A percentile compares a stretch with the other conserved stretches of the same genome.
Evolutionary conservation across 208 protist genomes (phyloP).

Genomic region (Trypanosomatidae sp.): DNA sequence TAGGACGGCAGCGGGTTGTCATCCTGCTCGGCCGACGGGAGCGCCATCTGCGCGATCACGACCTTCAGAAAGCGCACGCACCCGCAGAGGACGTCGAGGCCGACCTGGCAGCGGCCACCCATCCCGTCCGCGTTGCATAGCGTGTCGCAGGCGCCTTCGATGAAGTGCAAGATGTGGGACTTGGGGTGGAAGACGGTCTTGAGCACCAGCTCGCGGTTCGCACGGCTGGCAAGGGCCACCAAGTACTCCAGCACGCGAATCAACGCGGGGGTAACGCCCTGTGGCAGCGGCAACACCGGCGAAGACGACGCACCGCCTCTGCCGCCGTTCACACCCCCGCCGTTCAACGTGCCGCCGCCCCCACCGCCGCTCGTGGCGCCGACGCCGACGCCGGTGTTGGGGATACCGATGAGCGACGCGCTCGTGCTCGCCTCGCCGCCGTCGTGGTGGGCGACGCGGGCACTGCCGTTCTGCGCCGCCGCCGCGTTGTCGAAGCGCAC

Average conservation of each 20-base stretch:
- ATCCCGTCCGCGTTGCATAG: slow-evolving; percentile 15
- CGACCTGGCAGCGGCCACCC: slow-evolving; percentile 26
- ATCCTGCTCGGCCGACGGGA: slow-evolving; percentile 7
- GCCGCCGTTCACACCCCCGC: no score
- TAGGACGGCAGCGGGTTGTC: slow-evolving; percentile 38
- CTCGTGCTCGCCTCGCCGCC: slow-evolving; percentile 2
- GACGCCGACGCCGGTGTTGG: slow-evolving; percentile 8
- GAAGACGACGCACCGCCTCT: not conserved
- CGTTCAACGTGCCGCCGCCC: no score
- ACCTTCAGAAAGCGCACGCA: slow-evolving; percentile 60
- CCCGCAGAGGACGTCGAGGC: slow-evolving; percentile 54
- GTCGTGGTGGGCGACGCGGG: not conserved
- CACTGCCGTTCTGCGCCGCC: slow-evolving; percentile 14
- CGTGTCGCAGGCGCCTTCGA: slow-evolving; percentile 49
- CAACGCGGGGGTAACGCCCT: slow-evolving; percentile 51
- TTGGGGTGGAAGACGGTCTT: slow-evolving; percentile 61
- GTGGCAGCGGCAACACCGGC: slow-evolving; percentile 30
- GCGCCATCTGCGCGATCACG: slow-evolving; percentile 37
- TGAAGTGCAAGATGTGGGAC: slow-evolving; percentile 55
- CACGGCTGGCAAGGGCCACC: slow-evolving; percentile 30
- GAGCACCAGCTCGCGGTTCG: slow-evolving; percentile 58
- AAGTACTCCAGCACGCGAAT: slow-evolving; percentile 70
- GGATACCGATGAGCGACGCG: not conserved
- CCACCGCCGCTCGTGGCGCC: no score
- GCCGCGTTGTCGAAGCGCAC: slow-evolving; percentile 39